Base-by-base conservation (phyloP, 2,329 filamentous ascomycete genomes). In the Tolypocladium tropicale region DNA sequence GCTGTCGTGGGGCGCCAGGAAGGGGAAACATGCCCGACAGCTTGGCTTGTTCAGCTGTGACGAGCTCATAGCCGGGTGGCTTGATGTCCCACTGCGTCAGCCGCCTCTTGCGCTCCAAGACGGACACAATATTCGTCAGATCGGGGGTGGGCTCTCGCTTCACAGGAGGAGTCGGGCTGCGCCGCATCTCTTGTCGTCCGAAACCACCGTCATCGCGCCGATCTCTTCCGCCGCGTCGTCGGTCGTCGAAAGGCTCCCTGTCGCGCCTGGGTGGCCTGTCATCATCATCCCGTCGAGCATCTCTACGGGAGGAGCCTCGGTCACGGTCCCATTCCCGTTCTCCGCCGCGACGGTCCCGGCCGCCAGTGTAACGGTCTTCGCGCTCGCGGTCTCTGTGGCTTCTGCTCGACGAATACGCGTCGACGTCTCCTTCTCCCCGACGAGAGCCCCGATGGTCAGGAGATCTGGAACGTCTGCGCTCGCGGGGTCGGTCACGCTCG, bases 61-160 rank as follows among this genome's bases (percentile, higher is more conserved):
- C 93, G 72, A 94, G 95, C 68, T 99, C 95, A 68, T 99, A 99
- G 49, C 94, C 93, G 18, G 91, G 90, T 6, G 94, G 94, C 76
- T 99, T 99, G 72, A 99, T 96, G 71, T 99, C 95, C 94, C 94
- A 99, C 73, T 99, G 95, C 37, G 92, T 97, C 78, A 99, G 77
- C 58, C 94, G 88, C 64, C 95, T 87, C 78, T 92, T 94, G 65
- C 93, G 86, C 67, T 93, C 86, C 60, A 91, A 77, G 57, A 99
- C 79, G 4, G 90, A 83, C n/a, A 88, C 78, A 58, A 95, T 77
- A 66, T 95, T 85, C 58, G 92, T 95, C 68, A 99, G 78, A 71
- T 99, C 95, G 37, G 94, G 95, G 0, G 94, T 99, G 9, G 94
- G 90, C 72, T 99, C 94, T 71, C 90, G 88, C 76, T 93, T 94